phyloP scores from a whole-genome alignment of 306 rosid genomes.

The Pueraria montana region DNA sequence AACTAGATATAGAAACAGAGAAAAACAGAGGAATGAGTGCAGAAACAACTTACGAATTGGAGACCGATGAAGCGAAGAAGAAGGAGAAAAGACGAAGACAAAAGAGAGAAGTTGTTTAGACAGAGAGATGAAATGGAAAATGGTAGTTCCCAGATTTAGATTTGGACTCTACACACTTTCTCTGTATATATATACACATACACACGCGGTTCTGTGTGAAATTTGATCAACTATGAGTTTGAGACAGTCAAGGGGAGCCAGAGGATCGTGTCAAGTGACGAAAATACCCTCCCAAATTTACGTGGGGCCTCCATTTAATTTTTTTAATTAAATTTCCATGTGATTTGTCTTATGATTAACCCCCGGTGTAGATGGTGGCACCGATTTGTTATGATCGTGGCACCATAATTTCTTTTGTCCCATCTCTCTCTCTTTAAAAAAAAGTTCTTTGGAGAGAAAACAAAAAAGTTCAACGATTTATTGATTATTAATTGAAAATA shows the following conservation, averaged over 20 bases:
- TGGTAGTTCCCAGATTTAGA: constrained; percentile 32
- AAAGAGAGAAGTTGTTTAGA: constrained; percentile 12
- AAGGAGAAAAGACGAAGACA: constrained; percentile 24
- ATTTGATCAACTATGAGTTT: neutral
- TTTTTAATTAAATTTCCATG: neutral
- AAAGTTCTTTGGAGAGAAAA: too few species aligned
- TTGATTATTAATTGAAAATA: neutral
- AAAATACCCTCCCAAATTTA: constrained; percentile 6
- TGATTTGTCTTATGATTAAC: neutral
- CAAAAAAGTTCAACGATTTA: neutral
- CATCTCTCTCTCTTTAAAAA: too few species aligned
- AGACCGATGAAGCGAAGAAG: neutral
- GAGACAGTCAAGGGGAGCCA: constrained; percentile 30
- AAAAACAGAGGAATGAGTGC: neutral
- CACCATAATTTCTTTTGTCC: neutral
- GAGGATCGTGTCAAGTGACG: neutral
- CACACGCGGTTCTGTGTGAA: constrained; percentile 17
- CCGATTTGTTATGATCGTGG: neutral
- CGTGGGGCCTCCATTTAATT: neutral
- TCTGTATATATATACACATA: neutral
- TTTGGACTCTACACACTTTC: constrained; percentile 41
- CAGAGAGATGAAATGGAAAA: constrained; percentile 19
- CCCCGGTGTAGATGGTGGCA: too few species aligned
- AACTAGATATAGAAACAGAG: neutral
- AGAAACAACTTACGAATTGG: constrained; percentile 49